Percentiles rank a stretch among this genome's conserved stretches.
Conservation (phyloP, 139 green algal genomes). For the Axilococcus clingmanii region DNA sequence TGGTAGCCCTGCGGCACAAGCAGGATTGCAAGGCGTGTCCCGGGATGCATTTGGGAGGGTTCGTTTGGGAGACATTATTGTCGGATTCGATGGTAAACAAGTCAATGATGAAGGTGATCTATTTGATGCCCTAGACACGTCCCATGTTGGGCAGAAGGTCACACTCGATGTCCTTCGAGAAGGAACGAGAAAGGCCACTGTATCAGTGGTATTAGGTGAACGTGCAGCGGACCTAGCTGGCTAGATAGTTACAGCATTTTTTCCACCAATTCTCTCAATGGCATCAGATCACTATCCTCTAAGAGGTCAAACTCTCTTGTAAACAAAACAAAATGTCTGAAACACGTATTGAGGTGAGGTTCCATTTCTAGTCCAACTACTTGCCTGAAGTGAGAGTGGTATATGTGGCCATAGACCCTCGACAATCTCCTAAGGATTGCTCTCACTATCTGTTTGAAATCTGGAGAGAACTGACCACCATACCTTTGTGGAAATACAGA, state of each 20-base stretch:
- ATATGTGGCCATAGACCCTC: conserved; percentile 98
- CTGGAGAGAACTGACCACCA: conserved; percentile 70
- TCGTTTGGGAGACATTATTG: conserved; percentile 46
- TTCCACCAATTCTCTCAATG: conserved; percentile 91
- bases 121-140: conserved; percentile 46
- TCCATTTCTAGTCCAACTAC: conserved; percentile 67
- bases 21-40: conserved; percentile 26
- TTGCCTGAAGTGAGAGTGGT: conserved; percentile 92
- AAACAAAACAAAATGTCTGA: conserved; percentile 99
- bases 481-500: conserved; percentile 82
- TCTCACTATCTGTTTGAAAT: conserved; percentile 78
- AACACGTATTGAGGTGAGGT: conserved; percentile 98
- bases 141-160: conserved; percentile 36
- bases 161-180: conserved; percentile 25
- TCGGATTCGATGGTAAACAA: conserved; percentile 32
- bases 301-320: conserved; percentile 66
- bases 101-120: conserved; percentile 47
- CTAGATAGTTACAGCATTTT: conserved; percentile 34
- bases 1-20: conserved; percentile 57
- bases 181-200: conserved; percentile 7
- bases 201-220: conserved; percentile 28
- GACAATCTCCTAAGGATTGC: conserved; percentile 98
- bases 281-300: conserved; percentile 84
- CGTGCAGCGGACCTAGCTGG: background rate
- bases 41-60: conserved; percentile 29